Base-by-base conservation (phyloP, 2,329 filamentous ascomycete genomes). In the Lasiodiplodia citricola region DNA sequence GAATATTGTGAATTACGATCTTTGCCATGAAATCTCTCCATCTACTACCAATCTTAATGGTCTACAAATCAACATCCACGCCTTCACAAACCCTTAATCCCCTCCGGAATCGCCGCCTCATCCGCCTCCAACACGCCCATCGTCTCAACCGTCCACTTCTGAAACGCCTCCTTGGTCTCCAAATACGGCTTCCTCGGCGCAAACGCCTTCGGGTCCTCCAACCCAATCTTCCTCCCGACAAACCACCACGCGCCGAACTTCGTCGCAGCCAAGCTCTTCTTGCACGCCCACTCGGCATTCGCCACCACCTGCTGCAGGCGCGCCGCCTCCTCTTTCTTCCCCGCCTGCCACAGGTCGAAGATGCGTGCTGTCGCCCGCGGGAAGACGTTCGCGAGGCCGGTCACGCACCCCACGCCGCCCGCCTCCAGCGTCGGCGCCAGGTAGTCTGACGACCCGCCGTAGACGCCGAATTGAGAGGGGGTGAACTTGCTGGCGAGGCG, bases 401-500 rank as follows among this genome's bases (percentile, higher is more conserved):
- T 82, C 69, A 87, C 85, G 70, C 83, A 85, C 0, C 85, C 85
- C 0, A 81, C 80, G n/a, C 79, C 80, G 1, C 85, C 84, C 28
- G 80, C 80, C 11, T 80, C 79, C 23, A 87, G 70, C 0, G 83
- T 84, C 2, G 82, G 84, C 23, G 86, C 77, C 28, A 92, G 79
- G 75, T 90, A 92, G 73, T 92, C 90, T 2, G 87, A 88, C 78
- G 92, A 89, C 0, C 90, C 91, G 2, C 89, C 89, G 71, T 87
- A 91, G 3, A 88, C 85, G 10, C 88, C 85, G 74, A 92, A 92
- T 25, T 84, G 78, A 5, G 85, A 83, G 0, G 85, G 78, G 1
- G 83, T 75, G 71, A 91, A 83, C 21, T 80, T 80, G 41, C 83
- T 85, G 1, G 85, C 81, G 3, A 89, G 78, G 3, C 87, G 83